These are phyloP conservation scores for Jaltomata sinuosa DNA, from an alignment of 257 asterid genomes.

Conservation along the genomic window DNA sequence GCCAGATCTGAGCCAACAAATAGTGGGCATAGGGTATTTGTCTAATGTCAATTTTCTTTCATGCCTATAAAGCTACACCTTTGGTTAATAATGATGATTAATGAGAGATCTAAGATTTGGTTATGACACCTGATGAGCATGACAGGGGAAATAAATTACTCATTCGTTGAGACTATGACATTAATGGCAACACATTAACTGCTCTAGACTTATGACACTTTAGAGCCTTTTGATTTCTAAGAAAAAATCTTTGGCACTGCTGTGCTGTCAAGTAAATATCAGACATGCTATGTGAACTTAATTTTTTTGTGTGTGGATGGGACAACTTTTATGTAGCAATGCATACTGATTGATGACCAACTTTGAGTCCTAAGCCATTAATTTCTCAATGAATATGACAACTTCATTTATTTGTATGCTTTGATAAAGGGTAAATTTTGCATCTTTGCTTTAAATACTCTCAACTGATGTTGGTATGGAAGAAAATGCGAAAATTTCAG, in stretches of 20 bases:
- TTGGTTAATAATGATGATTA: background rate
- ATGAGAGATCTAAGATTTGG: background rate
- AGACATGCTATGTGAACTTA: background rate
- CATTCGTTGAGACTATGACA: background rate
- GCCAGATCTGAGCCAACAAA: background rate
- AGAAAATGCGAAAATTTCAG: background rate
- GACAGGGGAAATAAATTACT: background rate
- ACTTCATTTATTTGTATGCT: background rate
- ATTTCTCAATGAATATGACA: background rate
- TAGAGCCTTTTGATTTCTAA: background rate
- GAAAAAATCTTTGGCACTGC: background rate
- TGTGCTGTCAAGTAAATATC: background rate
- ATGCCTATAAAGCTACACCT: background rate
- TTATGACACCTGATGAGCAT: background rate
- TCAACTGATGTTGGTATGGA: background rate
- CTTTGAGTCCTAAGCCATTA: background rate
- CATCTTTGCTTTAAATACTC: background rate
- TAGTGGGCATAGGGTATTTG: background rate
- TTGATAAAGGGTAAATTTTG: background rate
- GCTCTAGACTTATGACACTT: background rate
- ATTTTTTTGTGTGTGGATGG: background rate
- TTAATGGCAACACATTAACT: background rate
- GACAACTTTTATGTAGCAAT: background rate
- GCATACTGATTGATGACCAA: background rate
- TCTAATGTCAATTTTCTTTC: background rate